phyloP scores from a whole-genome alignment of 768 basidiomycete species.

The Coprinopsis marcescibilis region DNA sequence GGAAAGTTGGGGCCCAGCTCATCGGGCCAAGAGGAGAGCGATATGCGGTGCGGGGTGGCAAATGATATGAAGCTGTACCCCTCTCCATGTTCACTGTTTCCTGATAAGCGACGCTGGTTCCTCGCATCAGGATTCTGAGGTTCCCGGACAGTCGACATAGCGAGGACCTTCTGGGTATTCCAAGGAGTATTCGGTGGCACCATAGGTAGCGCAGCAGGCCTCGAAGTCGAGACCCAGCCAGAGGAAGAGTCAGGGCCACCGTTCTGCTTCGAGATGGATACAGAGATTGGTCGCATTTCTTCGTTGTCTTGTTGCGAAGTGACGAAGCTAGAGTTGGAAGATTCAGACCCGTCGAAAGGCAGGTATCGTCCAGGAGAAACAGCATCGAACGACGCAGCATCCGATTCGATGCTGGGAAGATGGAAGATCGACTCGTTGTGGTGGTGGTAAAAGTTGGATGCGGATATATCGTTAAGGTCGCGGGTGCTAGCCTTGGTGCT shows the following conservation, averaged over 20 bases:
- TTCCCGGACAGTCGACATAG: too few relatives aligned
- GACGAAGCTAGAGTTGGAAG: not conserved
- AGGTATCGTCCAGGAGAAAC: not conserved
- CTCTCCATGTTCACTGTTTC: not conserved
- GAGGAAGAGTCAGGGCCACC: too few relatives aligned
- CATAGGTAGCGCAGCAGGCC: not conserved
- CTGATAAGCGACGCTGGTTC: not conserved
- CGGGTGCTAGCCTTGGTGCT: not conserved
- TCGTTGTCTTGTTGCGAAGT: not conserved
- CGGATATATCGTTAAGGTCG: too few relatives aligned
- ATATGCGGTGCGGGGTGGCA: not conserved
- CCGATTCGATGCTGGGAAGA: slow-evolving; percentile 5
- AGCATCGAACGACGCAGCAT: not conserved
- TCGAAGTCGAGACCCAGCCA: not conserved
- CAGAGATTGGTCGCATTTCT: slow-evolving; percentile 1
- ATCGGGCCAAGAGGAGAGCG: not conserved
- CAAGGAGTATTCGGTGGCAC: not conserved
- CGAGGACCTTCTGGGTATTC: too few relatives aligned
- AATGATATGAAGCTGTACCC: slow-evolving; percentile 4
- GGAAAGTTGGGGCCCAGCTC: too few relatives aligned
- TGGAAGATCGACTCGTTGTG: not conserved
- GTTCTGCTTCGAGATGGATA: slow-evolving; percentile 4
- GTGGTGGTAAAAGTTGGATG: not conserved
- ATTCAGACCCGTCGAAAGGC: not conserved
- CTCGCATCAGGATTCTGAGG: too few relatives aligned